These are phyloP conservation scores for Castanospermum australe DNA, from an alignment of 306 rosid genomes.

Conservation along the genomic window DNA sequence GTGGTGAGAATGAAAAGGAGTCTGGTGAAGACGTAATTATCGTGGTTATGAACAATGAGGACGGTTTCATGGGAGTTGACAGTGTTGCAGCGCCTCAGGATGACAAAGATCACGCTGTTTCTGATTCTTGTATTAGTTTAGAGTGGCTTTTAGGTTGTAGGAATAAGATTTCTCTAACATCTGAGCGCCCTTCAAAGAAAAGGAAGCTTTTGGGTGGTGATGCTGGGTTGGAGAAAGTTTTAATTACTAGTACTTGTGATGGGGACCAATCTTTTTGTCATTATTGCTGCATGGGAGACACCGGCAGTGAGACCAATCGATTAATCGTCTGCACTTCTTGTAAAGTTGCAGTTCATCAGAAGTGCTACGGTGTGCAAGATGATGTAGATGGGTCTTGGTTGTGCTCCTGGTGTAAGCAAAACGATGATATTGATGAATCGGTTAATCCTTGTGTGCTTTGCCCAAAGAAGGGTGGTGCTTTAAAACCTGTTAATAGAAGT, in stretches of 20 bases:
- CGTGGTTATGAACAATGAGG: conserved; percentile 15
- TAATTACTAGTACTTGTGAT: conserved; percentile 55
- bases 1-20: conserved; percentile 10
- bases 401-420: conserved; percentile 86
- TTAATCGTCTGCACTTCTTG: conserved; percentile 69
- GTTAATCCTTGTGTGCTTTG: conserved; percentile 81
- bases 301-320: conserved; percentile 42
- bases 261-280: conserved; percentile 66
- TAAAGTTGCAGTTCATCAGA: conserved; percentile 75
- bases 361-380: conserved; percentile 76
- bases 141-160: conserved; percentile 88
- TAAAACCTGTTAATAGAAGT: conserved; percentile 59
- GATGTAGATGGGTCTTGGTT: conserved; percentile 59
- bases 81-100: conserved; percentile 40
- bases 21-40: neutral
- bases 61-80: neutral
- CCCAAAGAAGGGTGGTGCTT: conserved; percentile 88
- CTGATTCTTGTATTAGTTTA: conserved; percentile 40
- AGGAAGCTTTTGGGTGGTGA: conserved; percentile 81
- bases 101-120: conserved; percentile 22
- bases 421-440: conserved; percentile 40
- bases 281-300: conserved; percentile 65
- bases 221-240: conserved; percentile 81
- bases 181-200: conserved; percentile 93
- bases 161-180: conserved; percentile 62